Evolutionary conservation across 805 yeast species (phyloP), one percentile per base, ranked within the genome.

Genomic region (Cyberlindnera japonica): DNA sequence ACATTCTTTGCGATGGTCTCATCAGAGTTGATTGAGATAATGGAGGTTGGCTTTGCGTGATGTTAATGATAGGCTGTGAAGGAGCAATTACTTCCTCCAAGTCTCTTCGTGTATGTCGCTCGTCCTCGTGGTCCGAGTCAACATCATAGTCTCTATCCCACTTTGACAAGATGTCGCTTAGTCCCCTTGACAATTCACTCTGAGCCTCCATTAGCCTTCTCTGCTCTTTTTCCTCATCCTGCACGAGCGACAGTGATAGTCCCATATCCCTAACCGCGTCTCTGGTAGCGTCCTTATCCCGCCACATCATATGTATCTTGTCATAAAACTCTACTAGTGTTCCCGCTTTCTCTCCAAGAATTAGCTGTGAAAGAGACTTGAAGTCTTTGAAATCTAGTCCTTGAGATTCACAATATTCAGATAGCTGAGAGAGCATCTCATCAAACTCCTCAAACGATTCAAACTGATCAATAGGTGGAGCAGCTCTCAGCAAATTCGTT

Each of bases 381-480:
- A 48, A 26, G 2, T 38, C n/a, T 1, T 24, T 26, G 12, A 33
- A 37, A 3, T 38, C 33, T 13, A 63, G 44, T 5, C 53, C 59
- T 21, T 57, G 55, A 5, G 49, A 48, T 15, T 47, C 35, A 47
- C 59, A 66, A 41, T 59, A 56, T 6, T 48, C 54, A 8, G 43
- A 29, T 17, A 67, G 43, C 32, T 69, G 74, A 4, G 53, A 55
- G 35, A 69, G 32, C 71, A 69, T 64, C 23, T 64, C 58, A 35
- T 65, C 73, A 35, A 64, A 58, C 45, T 68, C 72, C 5, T 44
- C 47, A 10, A 65, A 28, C 10, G 40, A 41, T 3, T 45, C 37
- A 6, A 65, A 48, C 1, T 33, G 21, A 1, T 67, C 65, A 9
- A 61, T 35, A 6, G 46, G 43, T 2, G 39, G 36, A 1, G 66